Base-by-base conservation (phyloP, 2,329 filamentous ascomycete species). In the Stromatinia cepivora region DNA sequence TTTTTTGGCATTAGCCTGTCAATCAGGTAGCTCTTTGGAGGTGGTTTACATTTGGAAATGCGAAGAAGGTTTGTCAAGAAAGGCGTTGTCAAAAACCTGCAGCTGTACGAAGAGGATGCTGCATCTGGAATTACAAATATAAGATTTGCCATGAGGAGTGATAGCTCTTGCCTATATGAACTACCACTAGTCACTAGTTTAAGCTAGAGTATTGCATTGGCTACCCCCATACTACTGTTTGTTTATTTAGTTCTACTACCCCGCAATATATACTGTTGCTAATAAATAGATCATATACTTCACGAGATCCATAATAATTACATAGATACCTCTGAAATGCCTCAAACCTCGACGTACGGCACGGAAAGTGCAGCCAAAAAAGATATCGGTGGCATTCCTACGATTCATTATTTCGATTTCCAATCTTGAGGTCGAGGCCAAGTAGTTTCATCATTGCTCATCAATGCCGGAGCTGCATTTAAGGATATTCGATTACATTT, bases 331-430 rank as follows among this genome's bases (percentile, higher is more conserved):
- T 50, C 36, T 28, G 42, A 56, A 34, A 66, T 66, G 52, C 63
- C 63, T 56, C 48, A 31, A 45, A 36, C 52, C 20, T 66, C 52
- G 1, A 45, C 64, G 7, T 69, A 72, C 64, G 74, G 75, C 67
- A 73, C 71, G 10, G 71, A 74, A 31, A 69, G 72, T 68, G 70
- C 72, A 31, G 73, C 72, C 56, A 78, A 79, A 72, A 71, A 75
- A 46, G 75, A 74, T 53, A 77, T 78, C 54, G 76, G 77, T n/a
- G 77, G 77, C 53, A 71, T 78, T n/a, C 77, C 78, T 10, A 75
- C 71, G 4, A 74, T 77, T 25, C 75, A 78, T 66, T 79, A 79
- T 71, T 76, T 77, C 62, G 75, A 79, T 70, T 79, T 77, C 67
- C 70, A 74, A 50, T 78, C 76, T 28, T 73, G 75, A 20, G 77